Evolutionary conservation across 106 monocot genomes (phyloP).

Genomic region (Platanthera zijinensis): DNA sequence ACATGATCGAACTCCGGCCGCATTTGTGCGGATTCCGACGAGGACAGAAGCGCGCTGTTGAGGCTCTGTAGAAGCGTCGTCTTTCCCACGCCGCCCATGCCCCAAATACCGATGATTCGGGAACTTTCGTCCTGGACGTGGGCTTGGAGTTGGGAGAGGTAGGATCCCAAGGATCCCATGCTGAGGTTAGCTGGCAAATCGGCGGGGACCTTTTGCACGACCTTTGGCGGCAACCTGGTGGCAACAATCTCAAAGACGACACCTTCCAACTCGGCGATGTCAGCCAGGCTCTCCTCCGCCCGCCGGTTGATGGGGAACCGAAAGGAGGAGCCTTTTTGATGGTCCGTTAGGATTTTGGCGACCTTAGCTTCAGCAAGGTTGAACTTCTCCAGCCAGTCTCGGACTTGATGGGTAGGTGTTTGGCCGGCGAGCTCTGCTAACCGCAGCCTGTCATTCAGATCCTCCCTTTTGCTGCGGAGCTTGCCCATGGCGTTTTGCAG

Average conservation of each 20-base stretch:
- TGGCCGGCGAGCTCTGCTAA: neutral
- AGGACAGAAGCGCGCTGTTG: neutral
- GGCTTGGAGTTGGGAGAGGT: neutral
- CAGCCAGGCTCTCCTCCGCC: neutral
- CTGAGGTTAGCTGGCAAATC: neutral
- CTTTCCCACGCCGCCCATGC: constrained; percentile 26
- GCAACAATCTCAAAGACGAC: neutral
- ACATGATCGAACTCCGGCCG: neutral
- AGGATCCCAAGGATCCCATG: neutral
- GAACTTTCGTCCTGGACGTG: constrained; percentile 1
- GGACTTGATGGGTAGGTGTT: neutral
- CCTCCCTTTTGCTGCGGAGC: neutral
- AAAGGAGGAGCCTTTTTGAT: neutral
- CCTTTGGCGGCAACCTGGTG: neutral
- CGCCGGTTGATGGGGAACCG: neutral
- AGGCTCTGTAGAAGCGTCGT: constrained; percentile 12
- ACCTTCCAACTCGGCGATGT: neutral
- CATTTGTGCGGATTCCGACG: neutral
- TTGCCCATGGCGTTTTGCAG: neutral
- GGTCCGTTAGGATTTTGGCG: neutral
- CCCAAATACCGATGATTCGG: constrained; percentile 18
- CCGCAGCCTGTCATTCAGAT: neutral
- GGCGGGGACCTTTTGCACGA: neutral
- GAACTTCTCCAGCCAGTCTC: neutral
- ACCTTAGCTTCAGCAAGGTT: neutral